Evolutionary conservation across 495 filamentous ascomycete species (phyloP).

Genomic region (Collariella sp.): DNA sequence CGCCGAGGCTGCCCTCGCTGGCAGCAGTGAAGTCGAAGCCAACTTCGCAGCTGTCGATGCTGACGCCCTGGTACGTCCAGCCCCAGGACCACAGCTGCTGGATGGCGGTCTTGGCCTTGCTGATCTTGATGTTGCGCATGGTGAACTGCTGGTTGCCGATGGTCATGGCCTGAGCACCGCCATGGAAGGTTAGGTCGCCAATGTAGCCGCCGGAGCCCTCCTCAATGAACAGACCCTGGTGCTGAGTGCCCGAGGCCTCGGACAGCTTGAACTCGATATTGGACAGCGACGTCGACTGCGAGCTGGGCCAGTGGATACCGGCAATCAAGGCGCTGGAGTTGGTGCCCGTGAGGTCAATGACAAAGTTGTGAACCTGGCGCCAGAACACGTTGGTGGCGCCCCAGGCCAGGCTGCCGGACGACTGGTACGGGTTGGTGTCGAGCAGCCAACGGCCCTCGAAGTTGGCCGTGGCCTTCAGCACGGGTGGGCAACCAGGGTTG

Average conservation of each 20-base stretch:
- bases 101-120: constrained; percentile 47
- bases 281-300: constrained; percentile 63
- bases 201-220: constrained; percentile 66
- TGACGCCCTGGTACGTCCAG: constrained; percentile 61
- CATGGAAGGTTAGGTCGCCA: constrained; percentile 63
- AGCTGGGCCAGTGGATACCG: constrained; percentile 74
- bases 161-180: constrained; percentile 53
- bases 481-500: constrained; percentile 58
- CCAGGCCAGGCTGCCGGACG: constrained; percentile 28
- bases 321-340: constrained; percentile 43
- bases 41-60: constrained; percentile 52
- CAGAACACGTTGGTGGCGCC: constrained; percentile 64
- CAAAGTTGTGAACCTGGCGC: constrained; percentile 64
- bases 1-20: constrained; percentile 38
- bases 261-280: constrained; percentile 66
- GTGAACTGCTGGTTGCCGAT: constrained; percentile 80
- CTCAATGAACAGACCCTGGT: constrained; percentile 70
- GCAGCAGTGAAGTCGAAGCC: constrained; percentile 54
- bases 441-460: constrained; percentile 54
- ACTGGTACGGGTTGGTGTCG: constrained; percentile 47
- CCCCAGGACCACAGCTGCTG: constrained; percentile 45
- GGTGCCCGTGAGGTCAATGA: constrained; percentile 59
- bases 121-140: constrained; percentile 60
- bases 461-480: constrained; percentile 52
- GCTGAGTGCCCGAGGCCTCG: constrained; percentile 46